A percentile compares a stretch with the other conserved stretches of the same genome.
Conservation (phyloP, 1,284 basidiomycete species). For the Apiotrichum mycotoxinovorans region DNA sequence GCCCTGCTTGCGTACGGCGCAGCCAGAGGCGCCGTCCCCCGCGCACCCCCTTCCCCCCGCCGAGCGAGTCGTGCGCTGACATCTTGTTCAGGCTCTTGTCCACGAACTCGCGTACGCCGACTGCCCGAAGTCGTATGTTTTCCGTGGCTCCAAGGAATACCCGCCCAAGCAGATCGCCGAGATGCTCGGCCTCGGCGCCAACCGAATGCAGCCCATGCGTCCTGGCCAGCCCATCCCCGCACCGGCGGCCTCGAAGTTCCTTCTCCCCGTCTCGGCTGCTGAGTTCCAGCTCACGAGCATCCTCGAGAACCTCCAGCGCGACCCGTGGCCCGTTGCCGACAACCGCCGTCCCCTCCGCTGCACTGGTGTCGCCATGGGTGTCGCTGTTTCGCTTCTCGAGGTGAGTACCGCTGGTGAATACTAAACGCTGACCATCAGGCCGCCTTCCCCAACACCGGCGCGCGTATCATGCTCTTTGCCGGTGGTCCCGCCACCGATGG, state of each 20-base stretch:
- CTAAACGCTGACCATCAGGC: constrained; percentile 76
- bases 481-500: constrained; percentile 97
- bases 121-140: constrained; percentile 97
- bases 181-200: constrained; percentile 81
- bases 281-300: constrained; percentile 97
- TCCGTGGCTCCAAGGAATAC: constrained; percentile 99
- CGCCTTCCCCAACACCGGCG: constrained; percentile 77
- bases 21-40: no score
- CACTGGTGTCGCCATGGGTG: constrained; percentile 89
- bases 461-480: constrained; percentile 91
- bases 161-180: constrained; percentile 95
- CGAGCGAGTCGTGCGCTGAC: no score
- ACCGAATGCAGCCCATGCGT: constrained; percentile 53
- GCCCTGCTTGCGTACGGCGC: no score
- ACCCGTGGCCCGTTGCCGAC: constrained; percentile 96
- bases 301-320: constrained; percentile 80
- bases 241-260: constrained; percentile 84
- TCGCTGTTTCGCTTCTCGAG: constrained; percentile 93
- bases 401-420: no score
- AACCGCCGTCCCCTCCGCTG: constrained; percentile 94
- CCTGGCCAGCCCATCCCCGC: constrained; percentile 75
- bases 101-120: constrained; percentile 96
- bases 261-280: constrained; percentile 87
- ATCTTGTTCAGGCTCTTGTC: constrained; percentile 79
- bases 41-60: no score